Conservation (phyloP, 2,329 filamentous ascomycete species). For the Fusarium equiseti region DNA sequence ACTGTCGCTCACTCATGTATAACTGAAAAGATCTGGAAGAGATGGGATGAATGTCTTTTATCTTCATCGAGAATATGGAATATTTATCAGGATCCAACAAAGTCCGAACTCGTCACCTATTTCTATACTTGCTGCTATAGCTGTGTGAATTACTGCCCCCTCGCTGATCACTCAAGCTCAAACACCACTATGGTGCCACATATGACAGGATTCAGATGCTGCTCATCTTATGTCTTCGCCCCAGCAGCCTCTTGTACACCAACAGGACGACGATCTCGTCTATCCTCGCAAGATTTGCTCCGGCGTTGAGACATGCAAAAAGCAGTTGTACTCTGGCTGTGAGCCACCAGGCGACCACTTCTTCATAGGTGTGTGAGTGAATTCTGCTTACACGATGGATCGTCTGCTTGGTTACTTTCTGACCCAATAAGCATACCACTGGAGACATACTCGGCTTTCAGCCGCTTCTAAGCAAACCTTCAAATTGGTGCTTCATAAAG, state of each 20-base stretch:
- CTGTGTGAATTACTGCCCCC: neutral
- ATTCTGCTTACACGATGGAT: neutral
- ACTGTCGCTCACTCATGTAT: neutral
- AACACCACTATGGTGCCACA: neutral
- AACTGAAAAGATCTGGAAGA: neutral
- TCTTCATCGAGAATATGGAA: neutral
- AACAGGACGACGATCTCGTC: slow-evolving; percentile 8
- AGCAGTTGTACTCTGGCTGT: neutral
- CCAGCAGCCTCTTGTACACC: neutral
- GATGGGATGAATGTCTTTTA: neutral
- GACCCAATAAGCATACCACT: neutral
- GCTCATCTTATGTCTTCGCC: slow-evolving; percentile 4
- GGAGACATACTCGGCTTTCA: neutral
- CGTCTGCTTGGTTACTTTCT: neutral
- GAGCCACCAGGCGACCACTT: neutral
- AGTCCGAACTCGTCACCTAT: neutral
- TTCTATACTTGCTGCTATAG: neutral
- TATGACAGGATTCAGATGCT: slow-evolving; percentile 9
- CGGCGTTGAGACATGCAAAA: slow-evolving; percentile 10
- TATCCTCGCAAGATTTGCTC: slow-evolving; percentile 11
- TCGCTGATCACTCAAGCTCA: slow-evolving; percentile 5
- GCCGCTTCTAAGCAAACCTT: neutral
- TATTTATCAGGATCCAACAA: neutral
- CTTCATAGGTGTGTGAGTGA: neutral
- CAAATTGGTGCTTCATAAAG: neutral